These are phyloP conservation scores for Claviceps arundinis DNA, from an alignment of 2,329 filamentous ascomycete genomes.

Conservation along the genomic window DNA sequence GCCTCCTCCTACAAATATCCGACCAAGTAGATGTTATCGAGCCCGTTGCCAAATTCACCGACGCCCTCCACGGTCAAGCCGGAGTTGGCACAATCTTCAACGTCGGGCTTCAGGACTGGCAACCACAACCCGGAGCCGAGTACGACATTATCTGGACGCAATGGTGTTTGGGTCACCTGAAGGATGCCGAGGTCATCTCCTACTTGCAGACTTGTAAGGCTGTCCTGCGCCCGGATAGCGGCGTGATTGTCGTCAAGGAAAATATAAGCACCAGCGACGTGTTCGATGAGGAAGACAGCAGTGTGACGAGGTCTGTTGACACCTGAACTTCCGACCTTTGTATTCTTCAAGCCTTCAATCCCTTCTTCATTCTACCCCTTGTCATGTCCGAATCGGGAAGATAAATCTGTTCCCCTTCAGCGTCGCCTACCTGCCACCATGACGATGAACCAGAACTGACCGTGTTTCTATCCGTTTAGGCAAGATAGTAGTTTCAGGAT, in stretches of 20 bases:
- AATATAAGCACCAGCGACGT: conserved; percentile 57
- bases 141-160: conserved; percentile 86
- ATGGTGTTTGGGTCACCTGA: conserved; percentile 80
- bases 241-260: conserved; percentile 39
- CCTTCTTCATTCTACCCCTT: not conserved
- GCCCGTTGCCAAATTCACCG: conserved; percentile 71
- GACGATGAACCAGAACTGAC: not conserved
- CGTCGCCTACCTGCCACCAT: not conserved
- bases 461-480: conserved; percentile 23
- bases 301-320: conserved; percentile 50
- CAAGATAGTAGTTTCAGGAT: conserved; percentile 56
- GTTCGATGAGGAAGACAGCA: conserved; percentile 64
- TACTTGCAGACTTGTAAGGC: conserved; percentile 51
- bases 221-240: conserved; percentile 17
- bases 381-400: not conserved
- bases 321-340: not conserved
- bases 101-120: conserved; percentile 62
- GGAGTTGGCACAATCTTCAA: conserved; percentile 55
- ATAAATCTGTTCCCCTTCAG: not conserved
- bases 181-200: conserved; percentile 54
- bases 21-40: conserved; percentile 69
- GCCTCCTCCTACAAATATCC: conserved; percentile 59
- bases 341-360: not conserved
- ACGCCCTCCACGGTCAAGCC: conserved; percentile 39
- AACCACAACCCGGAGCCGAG: conserved; percentile 24